Conservation (phyloP, 2,329 filamentous ascomycete genomes). For the Fusarium abutilonis region DNA sequence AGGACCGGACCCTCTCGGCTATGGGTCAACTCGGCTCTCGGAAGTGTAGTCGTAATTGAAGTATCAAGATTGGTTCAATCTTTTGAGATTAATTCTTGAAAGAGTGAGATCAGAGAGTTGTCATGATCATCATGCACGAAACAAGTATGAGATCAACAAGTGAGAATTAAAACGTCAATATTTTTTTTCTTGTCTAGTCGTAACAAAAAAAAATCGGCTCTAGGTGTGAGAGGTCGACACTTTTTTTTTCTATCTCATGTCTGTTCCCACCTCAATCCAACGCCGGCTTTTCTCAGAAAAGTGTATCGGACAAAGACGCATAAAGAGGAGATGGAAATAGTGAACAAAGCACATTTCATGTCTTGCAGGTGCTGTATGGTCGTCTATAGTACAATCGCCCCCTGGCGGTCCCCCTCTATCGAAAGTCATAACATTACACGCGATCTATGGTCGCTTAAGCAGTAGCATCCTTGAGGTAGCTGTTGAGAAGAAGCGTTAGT, state of each 20-base stretch:
- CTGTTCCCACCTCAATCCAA: constrained; percentile 34
- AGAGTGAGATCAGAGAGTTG: constrained; percentile 7
- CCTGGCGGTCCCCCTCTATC: constrained; percentile 51
- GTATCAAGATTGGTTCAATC: no score
- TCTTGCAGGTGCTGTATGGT: constrained; percentile 48
- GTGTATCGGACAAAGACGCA: constrained; percentile 36
- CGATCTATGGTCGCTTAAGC: constrained; percentile 62
- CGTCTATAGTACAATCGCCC: constrained; percentile 55
- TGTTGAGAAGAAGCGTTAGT: constrained; percentile 49
- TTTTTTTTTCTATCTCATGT: constrained; percentile 17
- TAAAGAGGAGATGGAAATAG: constrained; percentile 51
- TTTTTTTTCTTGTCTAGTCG: constrained; percentile 14
- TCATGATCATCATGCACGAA: constrained; percentile 2
- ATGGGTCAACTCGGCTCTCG: constrained; percentile 13
- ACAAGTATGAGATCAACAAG: constrained; percentile 1
- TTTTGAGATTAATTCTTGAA: constrained; percentile 17
- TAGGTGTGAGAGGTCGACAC: constrained; percentile 29
- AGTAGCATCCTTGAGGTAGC: constrained; percentile 75
- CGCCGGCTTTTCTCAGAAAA: constrained; percentile 34
- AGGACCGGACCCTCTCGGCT: neutral
- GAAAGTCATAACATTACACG: constrained; percentile 50
- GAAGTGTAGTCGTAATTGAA: constrained; percentile 22
- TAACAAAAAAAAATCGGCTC: constrained; percentile 25
- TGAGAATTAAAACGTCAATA: constrained; percentile 16
- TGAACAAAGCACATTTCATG: constrained; percentile 47